Evolutionary conservation across 1,139 yeast genomes (phyloP), one percentile per base, ranked within the genome.

Genomic region (Kazachstania sp.): DNA sequence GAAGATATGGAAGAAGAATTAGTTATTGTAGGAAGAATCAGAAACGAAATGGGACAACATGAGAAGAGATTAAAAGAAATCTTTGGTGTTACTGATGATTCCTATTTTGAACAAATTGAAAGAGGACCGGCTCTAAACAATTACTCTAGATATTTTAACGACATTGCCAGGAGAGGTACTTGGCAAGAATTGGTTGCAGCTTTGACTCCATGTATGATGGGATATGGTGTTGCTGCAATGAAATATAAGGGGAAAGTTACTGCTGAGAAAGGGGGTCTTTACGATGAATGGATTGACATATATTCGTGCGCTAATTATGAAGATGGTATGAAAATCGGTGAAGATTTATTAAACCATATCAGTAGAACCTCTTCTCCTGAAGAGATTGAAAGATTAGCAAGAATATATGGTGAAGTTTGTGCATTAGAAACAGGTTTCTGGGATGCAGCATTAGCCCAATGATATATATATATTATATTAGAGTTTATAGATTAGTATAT

Each of bases 131-230:
- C 83, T 3, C 77, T 85, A 54, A 55, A 64, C 15, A 74, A 73
- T 1, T 85, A 85, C 61, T 75, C 85, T 38, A 68, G 79, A 37
- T 83, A 78, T 54, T 68, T 85, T 48, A 60, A 74, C 37, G 70
- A 75, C 20, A 65, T 80, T 8, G 83, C 83, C 1, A 66, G 68
- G 32, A 66, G 61, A 31, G 69, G 72, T 9, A 83, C 81, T 57
- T 83, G 80, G 73, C 61, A 80, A 30, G 83, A 81, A n/a, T 74
- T 82, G 45, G 78, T 78, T 51, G 74, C 80, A 7, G 86, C 92
- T 0, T 64, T 84, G 44, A 76, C 87, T 3, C 94, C 95, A 0
- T 85, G 95, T 61, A 66, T 83, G 41, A 75, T 81, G 57, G 95
- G 95, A 1, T 83, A 83, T 61, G 74, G 74, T 35, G 76, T 77